These are phyloP conservation scores for Talaromyces borbonicus DNA, from an alignment of 495 filamentous ascomycete species.

Conservation along the genomic window DNA sequence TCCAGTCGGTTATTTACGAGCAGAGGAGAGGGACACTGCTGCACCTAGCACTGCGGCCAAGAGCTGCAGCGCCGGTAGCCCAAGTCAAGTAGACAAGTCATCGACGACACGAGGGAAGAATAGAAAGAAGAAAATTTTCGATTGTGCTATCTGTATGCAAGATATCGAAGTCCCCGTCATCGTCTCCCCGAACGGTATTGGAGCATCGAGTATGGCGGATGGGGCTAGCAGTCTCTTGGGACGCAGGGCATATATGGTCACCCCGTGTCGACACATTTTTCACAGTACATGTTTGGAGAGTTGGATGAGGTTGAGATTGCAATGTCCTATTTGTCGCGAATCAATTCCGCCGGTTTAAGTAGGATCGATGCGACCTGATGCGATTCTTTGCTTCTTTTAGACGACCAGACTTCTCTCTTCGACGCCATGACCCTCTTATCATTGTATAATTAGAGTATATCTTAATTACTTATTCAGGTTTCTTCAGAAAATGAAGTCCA, in stretches of 20 bases:
- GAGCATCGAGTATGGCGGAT: slow-evolving; percentile 39
- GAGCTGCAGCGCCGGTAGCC: slow-evolving; percentile 17
- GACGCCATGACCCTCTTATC: too few relatives aligned
- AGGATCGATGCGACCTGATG: too few relatives aligned
- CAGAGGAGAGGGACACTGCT: slow-evolving; percentile 31
- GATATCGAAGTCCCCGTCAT: slow-evolving; percentile 80
- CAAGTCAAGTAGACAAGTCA: slow-evolving; percentile 29
- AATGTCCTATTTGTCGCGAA: slow-evolving; percentile 95
- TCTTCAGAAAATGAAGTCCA: not conserved
- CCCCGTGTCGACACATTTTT: slow-evolving; percentile 92
- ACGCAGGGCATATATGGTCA: slow-evolving; percentile 86
- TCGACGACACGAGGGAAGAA: slow-evolving; percentile 27
- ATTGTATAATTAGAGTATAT: too few relatives aligned
- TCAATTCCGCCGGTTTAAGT: slow-evolving; percentile 67
- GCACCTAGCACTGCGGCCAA: not conserved
- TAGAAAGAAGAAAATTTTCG: slow-evolving; percentile 55
- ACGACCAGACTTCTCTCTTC: too few relatives aligned
- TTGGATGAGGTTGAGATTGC: slow-evolving; percentile 87
- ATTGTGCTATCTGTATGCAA: slow-evolving; percentile 94
- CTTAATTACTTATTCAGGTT: too few relatives aligned
- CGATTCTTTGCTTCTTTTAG: too few relatives aligned
- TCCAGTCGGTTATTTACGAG: slow-evolving; percentile 54
- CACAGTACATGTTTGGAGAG: slow-evolving; percentile 88
- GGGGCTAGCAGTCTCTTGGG: slow-evolving; percentile 63
- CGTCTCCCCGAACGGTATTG: slow-evolving; percentile 39